These are phyloP conservation scores for Rutidosis leptorrhynchoides DNA, from an alignment of 129 eudicot species.

Conservation along the genomic window DNA sequence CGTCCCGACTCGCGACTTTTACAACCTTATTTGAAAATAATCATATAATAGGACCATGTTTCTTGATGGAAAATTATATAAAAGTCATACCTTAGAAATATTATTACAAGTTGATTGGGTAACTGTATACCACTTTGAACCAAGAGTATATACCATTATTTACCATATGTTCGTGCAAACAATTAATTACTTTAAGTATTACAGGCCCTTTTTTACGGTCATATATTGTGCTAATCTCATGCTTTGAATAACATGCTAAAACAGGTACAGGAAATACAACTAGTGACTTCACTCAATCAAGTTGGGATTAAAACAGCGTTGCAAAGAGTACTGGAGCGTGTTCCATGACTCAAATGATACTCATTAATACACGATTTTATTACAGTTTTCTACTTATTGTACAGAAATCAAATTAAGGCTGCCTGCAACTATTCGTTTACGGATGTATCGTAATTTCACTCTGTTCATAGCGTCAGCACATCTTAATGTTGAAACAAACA, in stretches of 20 bases:
- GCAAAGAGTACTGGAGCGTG: slow-evolving; percentile 83
- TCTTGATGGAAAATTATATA: too few relatives aligned
- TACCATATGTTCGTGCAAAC: neutral
- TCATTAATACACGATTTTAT: slow-evolving; percentile 16
- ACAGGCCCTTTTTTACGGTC: neutral
- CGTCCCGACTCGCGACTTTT: too few relatives aligned
- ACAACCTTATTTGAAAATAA: too few relatives aligned
- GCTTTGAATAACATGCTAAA: slow-evolving; percentile 4
- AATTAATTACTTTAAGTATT: neutral
- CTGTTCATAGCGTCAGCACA: slow-evolving; percentile 20
- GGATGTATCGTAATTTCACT: neutral
- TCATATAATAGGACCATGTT: too few relatives aligned
- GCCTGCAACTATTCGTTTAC: slow-evolving; percentile 29
- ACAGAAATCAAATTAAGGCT: slow-evolving; percentile 34
- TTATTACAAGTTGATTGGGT: too few relatives aligned
- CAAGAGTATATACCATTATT: neutral
- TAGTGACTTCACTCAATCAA: slow-evolving; percentile 81
- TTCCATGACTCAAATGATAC: slow-evolving; percentile 44
- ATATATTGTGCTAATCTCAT: neutral
- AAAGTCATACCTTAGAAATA: too few relatives aligned
- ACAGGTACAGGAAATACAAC: slow-evolving; percentile 89
- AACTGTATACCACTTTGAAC: neutral
- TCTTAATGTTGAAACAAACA: slow-evolving; percentile 22
- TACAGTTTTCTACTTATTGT: slow-evolving; percentile 34
- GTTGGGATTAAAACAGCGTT: slow-evolving; percentile 82